Evolutionary conservation across 73 alveolate genomes (phyloP).

Genomic region (Effrenium voratum): DNA sequence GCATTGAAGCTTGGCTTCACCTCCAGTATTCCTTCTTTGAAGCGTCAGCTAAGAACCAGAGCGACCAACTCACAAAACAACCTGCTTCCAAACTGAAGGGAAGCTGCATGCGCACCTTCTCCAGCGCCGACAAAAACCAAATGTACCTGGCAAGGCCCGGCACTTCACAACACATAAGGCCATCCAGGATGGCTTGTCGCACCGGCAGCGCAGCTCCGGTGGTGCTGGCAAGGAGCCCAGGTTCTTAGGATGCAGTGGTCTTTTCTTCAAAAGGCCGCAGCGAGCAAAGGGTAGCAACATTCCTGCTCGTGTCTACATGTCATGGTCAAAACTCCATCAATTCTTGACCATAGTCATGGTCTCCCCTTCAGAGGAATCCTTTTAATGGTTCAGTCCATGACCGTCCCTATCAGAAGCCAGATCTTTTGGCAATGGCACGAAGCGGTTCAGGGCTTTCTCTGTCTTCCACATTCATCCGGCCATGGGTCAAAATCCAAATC

Average conservation of each 20-base stretch:
- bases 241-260: not conserved
- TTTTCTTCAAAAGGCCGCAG: too few species aligned
- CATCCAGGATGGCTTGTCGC: not conserved
- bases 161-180: not conserved
- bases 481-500: too few species aligned
- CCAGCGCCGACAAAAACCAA: constrained; percentile 55
- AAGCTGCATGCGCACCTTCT: constrained; percentile 9
- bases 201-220: constrained; percentile 15
- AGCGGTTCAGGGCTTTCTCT: too few species aligned
- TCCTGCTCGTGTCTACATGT: too few species aligned
- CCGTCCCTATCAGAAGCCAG: too few species aligned
- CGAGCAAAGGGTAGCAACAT: too few species aligned
- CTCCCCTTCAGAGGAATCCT: too few species aligned
- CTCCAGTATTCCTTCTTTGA: not conserved
- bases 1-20: not conserved
- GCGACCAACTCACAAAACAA: not conserved
- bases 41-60: not conserved
- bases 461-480: too few species aligned
- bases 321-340: too few species aligned
- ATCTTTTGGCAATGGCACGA: too few species aligned
- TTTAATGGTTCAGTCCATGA: too few species aligned
- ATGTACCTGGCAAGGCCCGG: constrained; percentile 30
- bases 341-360: too few species aligned
- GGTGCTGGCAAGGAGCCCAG: constrained; percentile 74
- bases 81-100: not conserved